phyloP scores from a whole-genome alignment of 139 green algal genomes.

The Chlamydomonas incerta region DNA sequence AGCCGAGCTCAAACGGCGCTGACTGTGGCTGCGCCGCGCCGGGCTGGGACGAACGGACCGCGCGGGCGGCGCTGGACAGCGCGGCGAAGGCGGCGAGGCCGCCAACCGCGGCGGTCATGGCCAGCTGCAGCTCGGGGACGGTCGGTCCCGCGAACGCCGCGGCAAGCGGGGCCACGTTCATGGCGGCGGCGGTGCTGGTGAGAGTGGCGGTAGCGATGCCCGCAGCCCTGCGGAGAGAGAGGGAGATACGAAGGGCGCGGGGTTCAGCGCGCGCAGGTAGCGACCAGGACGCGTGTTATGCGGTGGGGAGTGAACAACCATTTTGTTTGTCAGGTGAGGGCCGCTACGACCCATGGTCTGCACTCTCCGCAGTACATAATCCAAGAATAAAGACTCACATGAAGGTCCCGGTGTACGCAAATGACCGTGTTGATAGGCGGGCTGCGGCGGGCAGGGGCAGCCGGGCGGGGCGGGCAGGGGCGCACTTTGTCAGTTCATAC shows the following conservation, averaged over 20 bases:
- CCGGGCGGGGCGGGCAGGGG: no score
- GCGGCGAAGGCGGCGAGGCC: constrained; percentile 21
- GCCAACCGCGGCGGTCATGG: neutral
- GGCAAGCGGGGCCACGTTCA: constrained; percentile 22
- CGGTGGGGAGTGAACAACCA: no score
- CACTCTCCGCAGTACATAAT: no score
- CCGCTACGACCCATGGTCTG: no score
- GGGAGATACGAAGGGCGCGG: no score
- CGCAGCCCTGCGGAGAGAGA: constrained; percentile 21
- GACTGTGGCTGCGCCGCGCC: no score
- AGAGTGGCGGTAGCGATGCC: constrained; percentile 51
- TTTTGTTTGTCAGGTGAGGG: no score
- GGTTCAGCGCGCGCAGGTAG: no score
- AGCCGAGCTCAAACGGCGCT: neutral
- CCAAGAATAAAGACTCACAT: constrained; percentile 54
- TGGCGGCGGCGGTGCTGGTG: constrained; percentile 35
- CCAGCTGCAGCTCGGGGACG: constrained; percentile 19
- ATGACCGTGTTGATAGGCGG: constrained; percentile 63
- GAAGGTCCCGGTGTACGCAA: constrained; percentile 69
- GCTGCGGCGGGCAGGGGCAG: no score
- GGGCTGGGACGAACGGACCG: no score
- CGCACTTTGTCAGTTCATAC: no score
- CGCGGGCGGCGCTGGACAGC: neutral
- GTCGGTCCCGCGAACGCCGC: constrained; percentile 21
- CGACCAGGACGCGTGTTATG: no score